Evolutionary conservation across 805 yeast genomes (phyloP), one percentile per base, ranked within the genome.

Genomic region (Clavispora santaluciae): DNA sequence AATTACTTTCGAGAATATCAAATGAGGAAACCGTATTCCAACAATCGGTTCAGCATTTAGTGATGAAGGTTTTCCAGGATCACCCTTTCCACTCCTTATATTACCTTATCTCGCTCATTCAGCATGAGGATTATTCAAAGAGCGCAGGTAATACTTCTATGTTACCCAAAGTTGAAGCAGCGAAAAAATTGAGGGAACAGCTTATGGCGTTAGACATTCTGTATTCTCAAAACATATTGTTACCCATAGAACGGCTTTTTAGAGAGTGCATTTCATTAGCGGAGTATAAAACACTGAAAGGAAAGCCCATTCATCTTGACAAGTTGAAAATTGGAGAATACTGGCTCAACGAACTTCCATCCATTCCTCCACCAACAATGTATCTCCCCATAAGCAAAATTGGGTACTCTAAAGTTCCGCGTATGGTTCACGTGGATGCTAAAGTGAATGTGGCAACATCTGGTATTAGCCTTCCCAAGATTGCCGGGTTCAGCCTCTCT

Each of bases 401-500:
- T 30, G 61, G 68, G 10, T 83, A 85, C 52, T 40, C 53, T 1
- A 41, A 55, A 10, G 58, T 79, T 0, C 79, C 87, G 0, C 53
- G 56, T 1, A 75, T 93, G 33, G 33, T 46, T 0, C 46, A 51
- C 0, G 72, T 86, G 2, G 72, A 69, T 4, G 61, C 70, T 0
- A 59, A 54, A 2, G 65, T 90, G 1, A 46, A 60, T 0, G 70
- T 87, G n/a, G 93, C 98, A 0, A 50, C 81, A 0, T 78, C 93
- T 0, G 99, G 99, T 3, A 61, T 91, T 9, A 87, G 96, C 46
- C 72, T 81, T 44, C 99, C 99, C 0, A 91, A 91, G 56, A 83
- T 95, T 38, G 69, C 82, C 38, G 73, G 64, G 1, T 64, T 86
- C 39, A 38, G 35, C 0, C 60, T 81, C 12, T 70, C 81, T 0